Conservation (phyloP, 2,329 filamentous ascomycete genomes). For the Sporothrix sp. region DNA sequence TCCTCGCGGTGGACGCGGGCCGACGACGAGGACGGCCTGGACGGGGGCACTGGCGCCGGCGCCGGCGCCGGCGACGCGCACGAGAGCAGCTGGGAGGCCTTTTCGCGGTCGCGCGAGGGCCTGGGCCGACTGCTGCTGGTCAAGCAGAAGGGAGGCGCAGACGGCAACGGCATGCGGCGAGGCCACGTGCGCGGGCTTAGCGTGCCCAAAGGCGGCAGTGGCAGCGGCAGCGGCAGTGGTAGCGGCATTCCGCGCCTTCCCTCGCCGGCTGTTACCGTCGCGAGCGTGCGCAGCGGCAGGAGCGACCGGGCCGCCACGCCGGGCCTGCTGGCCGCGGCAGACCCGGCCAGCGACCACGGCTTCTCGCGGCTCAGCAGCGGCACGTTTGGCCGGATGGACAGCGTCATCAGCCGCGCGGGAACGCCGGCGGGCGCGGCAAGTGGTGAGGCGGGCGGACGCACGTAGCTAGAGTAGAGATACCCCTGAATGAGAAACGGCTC, state of each 20-base stretch:
- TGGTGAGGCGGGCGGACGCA: too few relatives aligned
- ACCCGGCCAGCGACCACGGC: background rate
- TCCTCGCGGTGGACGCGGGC: slow-evolving; percentile 16
- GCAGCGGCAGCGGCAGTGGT: background rate
- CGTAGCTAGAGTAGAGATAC: background rate
- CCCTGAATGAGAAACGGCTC: slow-evolving; percentile 4
- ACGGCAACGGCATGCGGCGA: background rate
- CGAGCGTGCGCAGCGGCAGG: background rate
- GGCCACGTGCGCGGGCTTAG: background rate
- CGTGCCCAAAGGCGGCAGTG: too few relatives aligned
- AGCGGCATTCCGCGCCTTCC: background rate
- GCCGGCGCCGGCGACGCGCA: background rate
- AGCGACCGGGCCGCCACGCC: background rate
- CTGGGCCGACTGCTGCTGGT: background rate
- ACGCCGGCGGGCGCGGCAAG: background rate
- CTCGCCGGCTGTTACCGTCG: slow-evolving; percentile 2
- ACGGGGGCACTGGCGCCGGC: too few relatives aligned
- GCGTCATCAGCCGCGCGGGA: slow-evolving; percentile 1
- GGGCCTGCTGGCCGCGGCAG: slow-evolving; percentile 2
- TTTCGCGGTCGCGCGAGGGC: slow-evolving; percentile 11
- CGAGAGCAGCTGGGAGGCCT: slow-evolving; percentile 16
- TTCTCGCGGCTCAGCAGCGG: slow-evolving; percentile 15
- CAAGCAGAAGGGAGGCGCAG: background rate
- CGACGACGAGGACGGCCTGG: slow-evolving; percentile 7
- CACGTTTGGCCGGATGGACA: slow-evolving; percentile 15